Evolutionary conservation across 2,329 filamentous ascomycete genomes (phyloP).

Genomic region (Alternaria ethzedia): DNA sequence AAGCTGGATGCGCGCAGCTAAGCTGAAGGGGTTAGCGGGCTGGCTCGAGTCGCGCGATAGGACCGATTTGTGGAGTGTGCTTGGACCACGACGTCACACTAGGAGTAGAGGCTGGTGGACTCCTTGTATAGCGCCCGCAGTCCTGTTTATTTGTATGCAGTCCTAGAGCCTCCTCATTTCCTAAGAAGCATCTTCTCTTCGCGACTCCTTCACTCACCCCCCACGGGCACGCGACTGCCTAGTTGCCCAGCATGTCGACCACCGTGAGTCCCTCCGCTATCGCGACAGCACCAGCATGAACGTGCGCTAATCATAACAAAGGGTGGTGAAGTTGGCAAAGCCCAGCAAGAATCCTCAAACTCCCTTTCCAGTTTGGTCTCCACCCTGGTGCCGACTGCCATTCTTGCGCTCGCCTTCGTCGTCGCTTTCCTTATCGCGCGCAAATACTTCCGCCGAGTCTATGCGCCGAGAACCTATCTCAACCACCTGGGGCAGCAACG

Average conservation of each 20-base stretch:
- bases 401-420: slow-evolving; percentile 39
- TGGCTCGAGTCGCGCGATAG: slow-evolving; percentile 7
- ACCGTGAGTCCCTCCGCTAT: slow-evolving; percentile 14
- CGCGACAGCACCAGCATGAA: neutral
- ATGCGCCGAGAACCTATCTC: slow-evolving; percentile 56
- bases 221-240: slow-evolving; percentile 13
- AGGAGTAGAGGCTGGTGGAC: slow-evolving; percentile 1
- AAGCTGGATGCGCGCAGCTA: slow-evolving; percentile 7
- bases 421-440: slow-evolving; percentile 53
- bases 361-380: slow-evolving; percentile 53
- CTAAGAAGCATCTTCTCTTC: slow-evolving; percentile 8
- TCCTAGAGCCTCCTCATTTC: slow-evolving; percentile 12
- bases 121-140: slow-evolving; percentile 24
- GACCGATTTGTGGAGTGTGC: slow-evolving; percentile 23
- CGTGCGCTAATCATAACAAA: slow-evolving; percentile 15
- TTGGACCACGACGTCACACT: slow-evolving; percentile 24
- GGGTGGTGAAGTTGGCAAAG: slow-evolving; percentile 31
- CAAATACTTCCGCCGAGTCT: slow-evolving; percentile 52
- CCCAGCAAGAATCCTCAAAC: slow-evolving; percentile 47
- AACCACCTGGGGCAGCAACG: slow-evolving; percentile 52
- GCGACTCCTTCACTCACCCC: neutral
- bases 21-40: slow-evolving; percentile 12
- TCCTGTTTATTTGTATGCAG: slow-evolving; percentile 27
- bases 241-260: slow-evolving; percentile 29
- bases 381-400: slow-evolving; percentile 39